A percentile compares a stretch with the other conserved stretches of the same genome.
phyloP scores from a whole-genome alignment of 2,329 filamentous ascomycete genomes.

The Pseudofabraea citricarpa region DNA sequence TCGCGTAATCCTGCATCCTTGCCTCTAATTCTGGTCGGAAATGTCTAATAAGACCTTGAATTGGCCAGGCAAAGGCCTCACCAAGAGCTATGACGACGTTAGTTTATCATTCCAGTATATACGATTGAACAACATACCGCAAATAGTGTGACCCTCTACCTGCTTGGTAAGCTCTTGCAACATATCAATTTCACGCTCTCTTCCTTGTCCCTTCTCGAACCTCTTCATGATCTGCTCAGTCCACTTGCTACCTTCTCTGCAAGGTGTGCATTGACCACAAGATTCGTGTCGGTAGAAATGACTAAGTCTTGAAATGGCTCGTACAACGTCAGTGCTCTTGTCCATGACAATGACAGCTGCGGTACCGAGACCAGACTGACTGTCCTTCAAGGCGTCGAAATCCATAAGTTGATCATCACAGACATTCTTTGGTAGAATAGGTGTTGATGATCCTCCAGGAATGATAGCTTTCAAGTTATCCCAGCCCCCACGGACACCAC shows the following conservation, averaged over 20 bases:
- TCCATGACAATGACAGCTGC: constrained; percentile 99
- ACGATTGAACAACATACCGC: constrained; percentile 55
- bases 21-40: constrained; percentile 95
- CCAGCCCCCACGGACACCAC: constrained; percentile 94
- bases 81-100: constrained; percentile 62
- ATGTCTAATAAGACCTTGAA: constrained; percentile 96
- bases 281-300: constrained; percentile 99
- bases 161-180: constrained; percentile 98
- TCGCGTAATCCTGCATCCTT: constrained; percentile 75
- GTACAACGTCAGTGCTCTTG: constrained; percentile 93
- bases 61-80: constrained; percentile 97
- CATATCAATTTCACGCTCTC: constrained; percentile 96
- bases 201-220: constrained; percentile 86
- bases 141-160: constrained; percentile 98
- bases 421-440: constrained; percentile 82
- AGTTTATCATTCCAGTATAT: constrained; percentile 7
- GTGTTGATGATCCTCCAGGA: constrained; percentile 93
- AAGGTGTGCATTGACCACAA: constrained; percentile 98
- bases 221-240: constrained; percentile 98
- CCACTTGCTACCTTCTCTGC: constrained; percentile 98
- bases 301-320: constrained; percentile 85
- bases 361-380: constrained; percentile 92
- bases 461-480: constrained; percentile 96
- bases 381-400: constrained; percentile 97
- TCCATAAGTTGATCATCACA: constrained; percentile 98